phyloP scores from a whole-genome alignment of 1,284 basidiomycete genomes.

The Thelephora terrestris region DNA sequence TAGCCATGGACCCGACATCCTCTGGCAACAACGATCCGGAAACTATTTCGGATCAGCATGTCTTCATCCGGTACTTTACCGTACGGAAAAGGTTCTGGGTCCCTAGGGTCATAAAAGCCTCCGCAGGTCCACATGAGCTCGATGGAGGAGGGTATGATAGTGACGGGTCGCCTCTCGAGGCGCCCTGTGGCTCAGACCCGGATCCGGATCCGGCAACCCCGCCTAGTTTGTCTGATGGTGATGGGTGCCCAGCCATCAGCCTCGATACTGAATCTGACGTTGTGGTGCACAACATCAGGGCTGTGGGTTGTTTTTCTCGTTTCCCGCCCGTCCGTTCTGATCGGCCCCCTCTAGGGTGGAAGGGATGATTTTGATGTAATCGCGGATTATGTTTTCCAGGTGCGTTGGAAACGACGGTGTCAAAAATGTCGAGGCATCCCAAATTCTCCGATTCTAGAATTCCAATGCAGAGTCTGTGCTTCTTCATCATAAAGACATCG shows the following conservation, averaged over 20 bases:
- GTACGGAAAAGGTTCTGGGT: neutral
- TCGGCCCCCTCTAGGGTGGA: neutral
- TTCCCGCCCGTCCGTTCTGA: neutral
- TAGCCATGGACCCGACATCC: neutral
- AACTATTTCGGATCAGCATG: slow-evolving; percentile 1
- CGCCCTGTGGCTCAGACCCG: too few species aligned
- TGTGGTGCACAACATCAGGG: neutral
- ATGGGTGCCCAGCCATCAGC: too few species aligned
- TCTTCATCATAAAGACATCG: neutral
- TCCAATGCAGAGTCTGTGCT: neutral
- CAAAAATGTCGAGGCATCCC: neutral
- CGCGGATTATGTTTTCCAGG: neutral
- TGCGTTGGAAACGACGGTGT: neutral
- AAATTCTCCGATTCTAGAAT: neutral
- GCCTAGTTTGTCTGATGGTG: too few species aligned
- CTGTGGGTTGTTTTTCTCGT: neutral
- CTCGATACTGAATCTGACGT: too few species aligned
- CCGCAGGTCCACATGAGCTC: slow-evolving; percentile 2
- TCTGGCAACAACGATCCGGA: neutral
- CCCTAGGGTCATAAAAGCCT: slow-evolving; percentile 3
- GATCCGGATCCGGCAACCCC: too few species aligned
- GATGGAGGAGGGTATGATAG: neutral
- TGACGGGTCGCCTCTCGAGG: too few species aligned
- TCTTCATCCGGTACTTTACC: too few species aligned
- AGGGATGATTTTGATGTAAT: neutral